Base-by-base conservation (phyloP, 805 yeast species). In the Spathaspora gorwiae region DNA sequence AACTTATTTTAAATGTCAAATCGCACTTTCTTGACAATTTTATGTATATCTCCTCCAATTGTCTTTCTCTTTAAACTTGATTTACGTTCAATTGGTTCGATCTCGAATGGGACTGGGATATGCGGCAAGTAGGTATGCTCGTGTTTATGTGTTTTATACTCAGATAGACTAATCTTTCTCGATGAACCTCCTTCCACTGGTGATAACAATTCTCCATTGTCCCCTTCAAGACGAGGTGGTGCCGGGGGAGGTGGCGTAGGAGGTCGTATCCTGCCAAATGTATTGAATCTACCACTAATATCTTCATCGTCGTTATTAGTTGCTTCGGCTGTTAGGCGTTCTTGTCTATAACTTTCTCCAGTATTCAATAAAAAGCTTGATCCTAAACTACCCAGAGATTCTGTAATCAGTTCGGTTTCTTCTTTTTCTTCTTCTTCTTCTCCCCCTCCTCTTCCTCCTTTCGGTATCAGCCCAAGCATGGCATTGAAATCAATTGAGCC, bases 11-110 rank as follows among this genome's bases (percentile, higher is more conserved):
- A n/a, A n/a, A 46, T 44, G 41, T 49, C 64, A 45, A 68, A 69
- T 39, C 73, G 54, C 1, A 69, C 74, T 36, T 64, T 53, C 50
- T 69, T 67, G 7, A 51, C 53, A 10, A 48, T 48, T 39, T 47
- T 42, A 33, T 45, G 47, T 13, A 53, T 56, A 4, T 45, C 53
- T 6, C 45, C 47, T 15, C 34, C 43, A 11, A 52, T 40, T 19
- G 41, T 35, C 10, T 42, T 42, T 36, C 67, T 52, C 48, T 63
- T 64, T 42, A 64, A 45, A 47, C 56, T 61, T 12, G 64, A 57
- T 42, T 56, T 48, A 26, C 34, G 26, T 14, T 32, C 24, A 32
- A 24, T 5, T 31, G 19, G 34, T 19, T 7, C 12, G 12, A 40
- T 26, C 7, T 26, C 33, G 5, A 26, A 38, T n/a, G 35, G 46